phyloP scores from a whole-genome alignment of 306 rosid genomes.

The Carpinus fangiana region DNA sequence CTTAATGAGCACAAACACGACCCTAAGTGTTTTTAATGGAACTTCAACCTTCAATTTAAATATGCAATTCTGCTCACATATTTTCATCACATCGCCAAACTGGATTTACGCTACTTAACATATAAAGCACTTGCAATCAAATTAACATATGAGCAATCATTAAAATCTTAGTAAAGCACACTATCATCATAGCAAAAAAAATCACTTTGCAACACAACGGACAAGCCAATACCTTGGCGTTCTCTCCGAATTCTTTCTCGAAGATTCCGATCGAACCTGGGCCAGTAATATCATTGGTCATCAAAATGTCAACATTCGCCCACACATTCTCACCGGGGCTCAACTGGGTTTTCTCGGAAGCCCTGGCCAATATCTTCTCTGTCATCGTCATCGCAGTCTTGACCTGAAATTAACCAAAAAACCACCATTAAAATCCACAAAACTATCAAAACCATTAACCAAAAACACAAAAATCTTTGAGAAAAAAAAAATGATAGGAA shows the following conservation, averaged over 20 bases:
- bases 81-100: background rate
- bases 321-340: conserved; percentile 87
- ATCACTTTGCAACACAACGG: background rate
- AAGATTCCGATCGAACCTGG: conserved; percentile 90
- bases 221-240: conserved; percentile 65
- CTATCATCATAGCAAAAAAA: background rate
- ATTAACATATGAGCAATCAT: background rate
- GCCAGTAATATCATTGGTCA: conserved; percentile 95
- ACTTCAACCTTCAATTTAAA: background rate
- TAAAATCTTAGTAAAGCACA: background rate
- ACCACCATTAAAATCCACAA: conserved; percentile 9
- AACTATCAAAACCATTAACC: background rate
- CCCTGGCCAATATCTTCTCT: conserved; percentile 82
- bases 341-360: conserved; percentile 70
- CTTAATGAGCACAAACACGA: background rate
- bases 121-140: background rate
- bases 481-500: conserved; percentile 5
- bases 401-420: conserved; percentile 46
- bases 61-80: background rate
- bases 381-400: conserved; percentile 94
- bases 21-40: background rate
- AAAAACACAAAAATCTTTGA: conserved; percentile 7
- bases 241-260: conserved; percentile 87
- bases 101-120: background rate
- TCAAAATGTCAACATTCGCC: conserved; percentile 81